Evolutionary conservation across 1,284 basidiomycete species (phyloP), one percentile per base, ranked within the genome.

Genomic region (Schizophyllum commune): DNA sequence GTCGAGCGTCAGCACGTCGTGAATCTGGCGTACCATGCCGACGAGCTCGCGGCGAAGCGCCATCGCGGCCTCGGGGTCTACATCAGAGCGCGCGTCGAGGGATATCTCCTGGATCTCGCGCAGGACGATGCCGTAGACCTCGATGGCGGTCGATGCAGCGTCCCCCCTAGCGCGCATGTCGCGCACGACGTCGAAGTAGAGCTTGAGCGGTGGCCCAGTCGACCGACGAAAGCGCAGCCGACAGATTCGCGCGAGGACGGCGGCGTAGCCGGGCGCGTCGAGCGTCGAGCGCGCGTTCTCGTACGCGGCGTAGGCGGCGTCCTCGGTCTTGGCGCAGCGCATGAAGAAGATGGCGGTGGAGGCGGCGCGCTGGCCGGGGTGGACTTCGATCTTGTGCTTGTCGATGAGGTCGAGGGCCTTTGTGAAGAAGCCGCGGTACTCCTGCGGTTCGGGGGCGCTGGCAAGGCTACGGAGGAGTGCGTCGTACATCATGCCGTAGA

Each of bases 1-100:
- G 68, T 97, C 94, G 53, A 94, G 77, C 56, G 86, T 88, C 66
- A 97, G 79, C 59, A 89, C 77, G 63, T 91, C 84, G 71, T 97
- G 94, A 19, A 89, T 79, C 27, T 87, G 82, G n/a, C 84, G 82
- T 53, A 92, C 81, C 32, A 78, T 74, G 5, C 67, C 70, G 9
- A 81, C 70, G 21, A 89, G 73, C 47, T 74, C 66, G 55, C 71
- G 68, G 51, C 68, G 69, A 5, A 27, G 27, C 3, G 27, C 27
- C 13, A 73, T 65, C 2, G 71, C 65, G 33, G 58, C 60, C 56
- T 69, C 34, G 61, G 52, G 5, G 52, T 61, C 53, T 21, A 52
- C 58, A 57, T 67, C 52, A 61, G 60, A 63, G 58, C 62, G 67
- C 15, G 73, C 61, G 53, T 68, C 68, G 4, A 74, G 75, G 0